Base-by-base conservation (phyloP, 2,329 filamentous ascomycete species). In the Xylaria arbuscula region DNA sequence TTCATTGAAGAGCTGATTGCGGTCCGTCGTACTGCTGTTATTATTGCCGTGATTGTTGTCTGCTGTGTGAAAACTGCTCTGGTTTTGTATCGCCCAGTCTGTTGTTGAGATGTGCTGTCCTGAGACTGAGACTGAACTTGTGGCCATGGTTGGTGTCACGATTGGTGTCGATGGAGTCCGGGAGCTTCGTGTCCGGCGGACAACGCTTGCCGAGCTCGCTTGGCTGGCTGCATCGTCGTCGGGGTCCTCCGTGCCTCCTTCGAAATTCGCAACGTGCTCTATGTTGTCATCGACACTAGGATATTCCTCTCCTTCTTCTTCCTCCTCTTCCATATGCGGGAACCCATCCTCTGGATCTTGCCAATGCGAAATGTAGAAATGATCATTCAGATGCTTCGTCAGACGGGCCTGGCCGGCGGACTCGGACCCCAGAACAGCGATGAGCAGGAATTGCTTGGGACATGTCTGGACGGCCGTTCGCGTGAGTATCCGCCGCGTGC, bases 311-410 rank as follows among this genome's bases (percentile, higher is more conserved):
- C 32, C 38, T 6, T 15, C 17, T 42, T 77, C 61, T 28, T 83
- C 81, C 22, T 80, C 81, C 42, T 93, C 90, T 68, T 97, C 92
- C 0, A 95, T 79, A 71, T 96, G 92, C 4, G 89, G 85, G 70
- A 94, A 91, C 0, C 91, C 93, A 77, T 95, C 89, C 1, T 87
- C 84, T 0, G 86, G 85, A 66, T 90, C 87, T 75, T 98, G 94
- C 82, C 90, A 93, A 79, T 98, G 94, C 0, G 93, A 95, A 66
- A 98, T 90, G 77, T 94, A 93, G 72, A 98, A 91, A 71, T 92
- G 89, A 67, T 98, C 93, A 74, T 94, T 97, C 79, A 91, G 77
- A 73, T 93, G 86, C 38, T 80, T 80, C 24, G 83, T 86, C 58
- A 90, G 83, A 1, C 84, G 84, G 22, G 80, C 83, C 42, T 78